Evolutionary conservation across 805 yeast species (phyloP), one percentile per base, ranked within the genome.

Genomic region (Kuraishia borneana): DNA sequence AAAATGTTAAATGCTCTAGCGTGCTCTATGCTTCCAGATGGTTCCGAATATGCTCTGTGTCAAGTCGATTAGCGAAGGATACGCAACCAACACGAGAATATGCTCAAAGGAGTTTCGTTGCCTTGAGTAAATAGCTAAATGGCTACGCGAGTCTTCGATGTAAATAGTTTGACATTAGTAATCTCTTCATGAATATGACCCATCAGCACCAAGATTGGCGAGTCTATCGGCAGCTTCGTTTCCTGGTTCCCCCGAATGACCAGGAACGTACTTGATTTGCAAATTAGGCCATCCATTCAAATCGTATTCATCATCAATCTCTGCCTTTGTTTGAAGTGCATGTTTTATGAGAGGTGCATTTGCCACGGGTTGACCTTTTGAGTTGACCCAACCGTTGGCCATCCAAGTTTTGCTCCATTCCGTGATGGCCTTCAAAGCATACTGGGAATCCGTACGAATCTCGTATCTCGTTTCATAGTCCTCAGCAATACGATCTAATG

Each of bases 201-300:
- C 13, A 12, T 25, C 63, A 12, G 77, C 78, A 7, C 83, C 92
- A n/a, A 42, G 34, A 37, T 68, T 77, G 2, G 96, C 96, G 32
- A 87, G 58, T 32, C 47, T 48, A 49, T 87, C 95, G 0, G 95
- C 96, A 47, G 50, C 61, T 39, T 76, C 85, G 48, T 87, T 88
- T 0, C 95, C 96, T 9, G 46, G 51, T 25, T 60, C 55, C 1
- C 83, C 88, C 13, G 63, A 53, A 51, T 88, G 96, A 1, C 89
- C 95, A 37, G 58, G 62, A 4, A 84, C 89, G 61, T 89, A 75
- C 4, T 48, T 52, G 19, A 85, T 48, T 4, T 54, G 48, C 18
- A 83, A 57, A 1, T 52, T 36, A 1, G 59, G 61, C 43, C 60
- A 56, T 6, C 49, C 61, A 21, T 50, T 50, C 0, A 40, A n/a